A percentile compares a stretch with the other conserved stretches of the same genome.
phyloP scores from a whole-genome alignment of 805 yeast species.

The Babjeviella inositovora region DNA sequence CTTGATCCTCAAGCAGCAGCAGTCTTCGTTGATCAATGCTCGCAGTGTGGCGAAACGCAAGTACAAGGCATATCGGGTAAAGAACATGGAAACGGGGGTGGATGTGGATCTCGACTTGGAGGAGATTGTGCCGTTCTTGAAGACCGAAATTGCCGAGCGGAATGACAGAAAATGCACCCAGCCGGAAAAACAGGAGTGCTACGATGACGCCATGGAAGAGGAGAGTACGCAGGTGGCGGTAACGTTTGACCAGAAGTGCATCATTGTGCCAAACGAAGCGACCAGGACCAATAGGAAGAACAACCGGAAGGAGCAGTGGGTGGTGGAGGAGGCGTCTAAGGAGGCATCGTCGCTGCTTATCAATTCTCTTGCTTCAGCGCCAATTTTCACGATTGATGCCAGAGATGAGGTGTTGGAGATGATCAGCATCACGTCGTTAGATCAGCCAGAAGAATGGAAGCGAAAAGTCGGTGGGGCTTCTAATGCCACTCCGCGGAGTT shows the following conservation, averaged over 20 bases:
- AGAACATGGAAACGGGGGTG: slow-evolving; percentile 36
- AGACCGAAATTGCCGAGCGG: slow-evolving; percentile 12
- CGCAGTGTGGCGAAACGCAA: slow-evolving; percentile 21
- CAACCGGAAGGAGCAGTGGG: slow-evolving; percentile 65
- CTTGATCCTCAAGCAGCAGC: slow-evolving; percentile 60
- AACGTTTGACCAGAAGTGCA: slow-evolving; percentile 31
- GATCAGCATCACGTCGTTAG: slow-evolving; percentile 62
- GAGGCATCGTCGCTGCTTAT: slow-evolving; percentile 40
- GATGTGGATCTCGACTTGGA: slow-evolving; percentile 65
- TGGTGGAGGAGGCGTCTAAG: slow-evolving; percentile 56
- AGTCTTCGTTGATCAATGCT: slow-evolving; percentile 6
- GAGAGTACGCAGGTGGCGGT: slow-evolving; percentile 8
- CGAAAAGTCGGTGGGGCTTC: slow-evolving; percentile 73
- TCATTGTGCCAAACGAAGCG: slow-evolving; percentile 65
- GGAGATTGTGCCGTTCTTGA: slow-evolving; percentile 38
- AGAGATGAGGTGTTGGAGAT: slow-evolving; percentile 77
- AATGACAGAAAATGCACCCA: slow-evolving; percentile 5
- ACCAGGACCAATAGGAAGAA: slow-evolving; percentile 63
- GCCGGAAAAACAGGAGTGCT: slow-evolving; percentile 1
- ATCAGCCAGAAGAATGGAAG: slow-evolving; percentile 68
- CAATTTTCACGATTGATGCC: slow-evolving; percentile 66
- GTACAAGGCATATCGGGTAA: slow-evolving; percentile 65
- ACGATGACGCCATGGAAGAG: slow-evolving; percentile 7
- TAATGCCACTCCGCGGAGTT: slow-evolving; percentile 69
- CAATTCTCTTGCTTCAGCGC: slow-evolving; percentile 41